These are phyloP conservation scores for Podospora tetraspora DNA, from an alignment of 495 filamentous ascomycete genomes.

Conservation along the genomic window DNA sequence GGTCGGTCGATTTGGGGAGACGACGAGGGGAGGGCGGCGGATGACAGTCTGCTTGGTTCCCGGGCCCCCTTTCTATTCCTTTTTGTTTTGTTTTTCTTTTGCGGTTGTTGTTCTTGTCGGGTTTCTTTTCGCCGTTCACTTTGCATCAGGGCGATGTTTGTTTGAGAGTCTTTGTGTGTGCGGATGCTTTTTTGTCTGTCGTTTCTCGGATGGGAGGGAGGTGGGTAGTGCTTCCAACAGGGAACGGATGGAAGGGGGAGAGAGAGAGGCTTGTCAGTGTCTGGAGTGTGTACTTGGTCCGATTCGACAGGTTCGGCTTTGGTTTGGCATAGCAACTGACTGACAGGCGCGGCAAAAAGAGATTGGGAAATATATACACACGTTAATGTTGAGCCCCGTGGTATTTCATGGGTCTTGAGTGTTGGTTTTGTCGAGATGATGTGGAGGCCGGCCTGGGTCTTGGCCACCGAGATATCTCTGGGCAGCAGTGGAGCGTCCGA, in stretches of 20 bases:
- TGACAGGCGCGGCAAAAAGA: background rate
- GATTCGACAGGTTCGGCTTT: background rate
- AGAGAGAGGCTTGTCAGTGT: background rate
- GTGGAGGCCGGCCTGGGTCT: background rate
- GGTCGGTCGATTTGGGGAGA: background rate
- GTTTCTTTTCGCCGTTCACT: background rate
- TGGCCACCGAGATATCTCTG: background rate
- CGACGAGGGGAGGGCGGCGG: background rate
- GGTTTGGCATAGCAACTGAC: background rate
- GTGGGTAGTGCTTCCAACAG: background rate
- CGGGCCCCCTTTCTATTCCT: background rate
- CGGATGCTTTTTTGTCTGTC: background rate
- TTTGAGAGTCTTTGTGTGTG: background rate
- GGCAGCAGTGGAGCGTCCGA: background rate
- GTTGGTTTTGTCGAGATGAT: background rate
- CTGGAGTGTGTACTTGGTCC: background rate
- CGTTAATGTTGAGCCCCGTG: background rate
- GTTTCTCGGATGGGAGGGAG: background rate
- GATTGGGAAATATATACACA: background rate
- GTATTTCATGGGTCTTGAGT: background rate
- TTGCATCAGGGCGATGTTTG: constrained; percentile 1
- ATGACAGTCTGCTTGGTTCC: background rate
- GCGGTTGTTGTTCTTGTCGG: background rate
- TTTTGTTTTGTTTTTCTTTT: background rate
- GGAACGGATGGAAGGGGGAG: background rate